phyloP scores from a whole-genome alignment of 176 grass and related monocot genomes.

The Sorghum bicolor region Sorghum_bicolor_NCBIv3 NC_012872.2:65815001-65815500 shows the following conservation, averaged over 20 bases:
- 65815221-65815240: conserved; percentile 99
- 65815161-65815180: neutral
- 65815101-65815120: conserved; percentile 78
- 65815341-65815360: conserved; percentile 99
- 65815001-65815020: neutral
- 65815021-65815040: neutral
- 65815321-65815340: conserved; percentile 98
- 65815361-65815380: conserved; percentile 91
- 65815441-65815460: conserved; percentile 13
- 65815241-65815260: conserved; percentile 95
- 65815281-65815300: conserved; percentile 95
- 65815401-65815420: conserved; percentile 8
- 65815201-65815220: conserved; percentile 43
- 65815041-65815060: neutral
- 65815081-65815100: conserved; percentile 87
- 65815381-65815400: conserved; percentile 94
- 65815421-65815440: neutral
- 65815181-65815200: neutral
- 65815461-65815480: conserved; percentile 58
- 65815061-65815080: conserved; percentile 68
- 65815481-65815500: conserved; percentile 99
- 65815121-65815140: conserved; percentile 99
- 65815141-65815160: conserved; percentile 42
- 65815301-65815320: conserved; percentile 95
- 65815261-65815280: conserved; percentile 97